Evolutionary conservation across 2,329 filamentous ascomycete species (phyloP), one percentile per base, ranked within the genome.

Genomic region (Metarhizium brunneum): DNA sequence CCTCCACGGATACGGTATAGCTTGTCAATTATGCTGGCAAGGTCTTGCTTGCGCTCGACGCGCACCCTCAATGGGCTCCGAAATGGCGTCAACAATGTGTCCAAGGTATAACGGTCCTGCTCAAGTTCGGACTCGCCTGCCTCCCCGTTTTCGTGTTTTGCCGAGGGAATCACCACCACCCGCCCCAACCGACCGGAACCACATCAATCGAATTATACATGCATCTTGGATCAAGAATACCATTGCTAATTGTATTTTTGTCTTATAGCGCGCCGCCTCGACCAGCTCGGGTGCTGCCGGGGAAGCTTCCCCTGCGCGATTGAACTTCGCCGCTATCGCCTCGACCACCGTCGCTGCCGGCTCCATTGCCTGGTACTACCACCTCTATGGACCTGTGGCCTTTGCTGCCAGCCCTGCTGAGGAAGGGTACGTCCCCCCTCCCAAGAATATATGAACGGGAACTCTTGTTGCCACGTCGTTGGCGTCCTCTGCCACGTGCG

Each of bases 321-420:
- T 94, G 74, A 96, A 92, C 76, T 80, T 92, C 67, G 88, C 92
- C 71, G 90, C 90, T 69, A 83, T 85, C 68, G 89, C 88, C 70
- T 92, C 94, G 66, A 96, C 91, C 66, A 84, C 87, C 66, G 82
- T 91, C 69, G 90, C 92, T 67, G 79, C 90, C 74, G 92, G 91
- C 67, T 92, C 92, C 64, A 85, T 92, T 68, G 92, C 90, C 66
- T 97, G 92, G 91, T 97, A 96, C 80, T 95, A 92, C 75, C 90
- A 96, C 76, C 86, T 95, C 66, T 97, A 95, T 76, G 94, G 92
- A 69, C 84, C 89, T 67, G 85, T 88, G 67, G 87, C 89, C 60
- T 84, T 90, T 74, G 94, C 94, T 66, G 88, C 88, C 85, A 92
- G 92, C 66, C 91, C 90, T 62, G 88, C 88, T 69, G 94, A 99